phyloP scores from a whole-genome alignment of 441 rosid species.

The Gossypium davidsonii region DNA sequence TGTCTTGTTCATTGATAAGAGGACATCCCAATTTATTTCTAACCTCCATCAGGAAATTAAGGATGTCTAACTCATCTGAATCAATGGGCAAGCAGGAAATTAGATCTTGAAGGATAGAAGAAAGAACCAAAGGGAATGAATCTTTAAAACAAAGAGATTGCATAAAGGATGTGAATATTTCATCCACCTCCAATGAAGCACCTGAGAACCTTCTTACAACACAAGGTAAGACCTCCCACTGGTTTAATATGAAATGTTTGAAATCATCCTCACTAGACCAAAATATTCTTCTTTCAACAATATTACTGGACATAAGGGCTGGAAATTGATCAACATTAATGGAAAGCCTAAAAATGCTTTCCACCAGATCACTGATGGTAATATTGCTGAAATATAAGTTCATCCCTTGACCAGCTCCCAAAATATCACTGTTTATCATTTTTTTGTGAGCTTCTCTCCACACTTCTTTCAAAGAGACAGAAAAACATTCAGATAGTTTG shows the following conservation, averaged over 20 bases:
- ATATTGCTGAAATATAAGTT: slow-evolving; percentile 27
- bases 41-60: slow-evolving; percentile 40
- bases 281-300: slow-evolving; percentile 33
- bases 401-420: slow-evolving; percentile 11
- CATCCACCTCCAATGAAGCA: slow-evolving; percentile 25
- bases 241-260: slow-evolving; percentile 31
- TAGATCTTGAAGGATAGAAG: slow-evolving; percentile 33
- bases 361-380: slow-evolving; percentile 36
- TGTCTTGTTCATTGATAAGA: slow-evolving; percentile 47
- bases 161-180: slow-evolving; percentile 28
- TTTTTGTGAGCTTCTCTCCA: slow-evolving; percentile 38
- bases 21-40: slow-evolving; percentile 47
- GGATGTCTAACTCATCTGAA: slow-evolving; percentile 51
- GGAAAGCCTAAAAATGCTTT: slow-evolving; percentile 51
- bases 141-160: slow-evolving; percentile 22
- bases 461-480: slow-evolving; percentile 26
- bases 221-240: slow-evolving; percentile 49
- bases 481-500: slow-evolving; percentile 28
- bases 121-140: slow-evolving; percentile 23
- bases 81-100: slow-evolving; percentile 51
- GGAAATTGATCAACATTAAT: slow-evolving; percentile 17
- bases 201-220: slow-evolving; percentile 24
- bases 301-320: slow-evolving; percentile 15
- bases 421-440: slow-evolving; percentile 23
- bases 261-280: slow-evolving; percentile 25